phyloP scores from a whole-genome alignment of 1,284 basidiomycete species.

The Porogramme epimiltina region DNA sequence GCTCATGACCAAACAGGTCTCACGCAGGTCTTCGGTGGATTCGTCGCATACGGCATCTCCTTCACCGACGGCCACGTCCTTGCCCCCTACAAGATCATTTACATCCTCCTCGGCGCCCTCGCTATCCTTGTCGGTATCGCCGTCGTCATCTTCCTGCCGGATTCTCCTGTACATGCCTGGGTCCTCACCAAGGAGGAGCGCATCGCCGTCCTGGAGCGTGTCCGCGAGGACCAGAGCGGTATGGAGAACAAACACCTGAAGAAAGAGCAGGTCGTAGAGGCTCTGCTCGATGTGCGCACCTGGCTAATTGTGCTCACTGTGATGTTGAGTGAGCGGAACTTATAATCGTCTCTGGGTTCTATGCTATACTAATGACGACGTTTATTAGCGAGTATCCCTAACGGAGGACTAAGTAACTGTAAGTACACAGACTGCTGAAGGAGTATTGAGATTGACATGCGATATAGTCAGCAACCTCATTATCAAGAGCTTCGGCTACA shows the following conservation, averaged over 20 bases:
- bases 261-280: conserved; percentile 59
- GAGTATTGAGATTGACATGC: background rate
- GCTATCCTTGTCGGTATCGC: conserved; percentile 60
- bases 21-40: conserved; percentile 66
- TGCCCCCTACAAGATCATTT: conserved; percentile 64
- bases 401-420: conserved; percentile 69
- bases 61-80: conserved; percentile 51
- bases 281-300: conserved; percentile 59
- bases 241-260: conserved; percentile 64
- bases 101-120: conserved; percentile 59
- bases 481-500: conserved; percentile 68
- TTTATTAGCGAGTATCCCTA: conserved; percentile 57
- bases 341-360: no score
- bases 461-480: conserved; percentile 59
- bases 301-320: conserved; percentile 65
- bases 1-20: conserved; percentile 40
- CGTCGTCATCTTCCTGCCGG: conserved; percentile 64
- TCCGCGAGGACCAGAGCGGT: conserved; percentile 69
- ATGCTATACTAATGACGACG: no score
- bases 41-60: conserved; percentile 67
- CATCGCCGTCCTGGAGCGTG: conserved; percentile 64
- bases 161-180: conserved; percentile 63
- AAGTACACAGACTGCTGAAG: conserved; percentile 24
- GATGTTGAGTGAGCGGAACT: conserved; percentile 48
- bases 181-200: conserved; percentile 62